Base-by-base conservation (phyloP, 352 stramenopile species). In the Pythium myriotylum region DNA sequence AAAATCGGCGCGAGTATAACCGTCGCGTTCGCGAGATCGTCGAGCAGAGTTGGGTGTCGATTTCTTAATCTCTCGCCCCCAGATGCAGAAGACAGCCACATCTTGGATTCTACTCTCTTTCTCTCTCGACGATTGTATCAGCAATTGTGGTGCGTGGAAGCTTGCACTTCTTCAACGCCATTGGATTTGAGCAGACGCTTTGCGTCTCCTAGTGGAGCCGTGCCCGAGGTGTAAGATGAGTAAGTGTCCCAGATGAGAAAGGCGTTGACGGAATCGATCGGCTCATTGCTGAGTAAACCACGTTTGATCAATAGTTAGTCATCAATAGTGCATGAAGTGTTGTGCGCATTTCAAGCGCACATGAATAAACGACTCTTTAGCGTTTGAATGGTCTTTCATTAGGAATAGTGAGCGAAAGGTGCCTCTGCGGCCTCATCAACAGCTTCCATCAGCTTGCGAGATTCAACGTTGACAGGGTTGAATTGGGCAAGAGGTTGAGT, bases 1-100 rank as follows among this genome's bases (percentile, higher is more conserved):
- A 99, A 67, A 99, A 99, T 88, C 83, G 97, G 67, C 89, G 96
- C 64, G 97, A 99, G 79, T 99, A 99, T 84, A 99, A 99, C 82
- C 90, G 96, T 27, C 94, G 97, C 48, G 98, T 99, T 39, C 89
- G 97, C 54, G 96, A 99, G 77, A 98, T 99, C 74, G 97, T 99
- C 49, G 97, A 99, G 73, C 92, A 99, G 77, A 99, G 90, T 76
- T 99, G 96, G 96, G 79, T 98, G 37, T 94, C 81, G 17, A 77
- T 92, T 50, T 79, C 81, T 51, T 91, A 89, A 62, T 24, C n/a
- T 10, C 5, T 35, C 29, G 10, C 29, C 29, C 5, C 5, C 29
- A 35, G 10, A 35, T 35, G 10, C 29, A 35, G 29, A 35, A 5
- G 29, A 10, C 22, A 19, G n/a, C 16, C 24, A 35, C 7, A 59